A percentile compares a stretch with the other conserved stretches of the same genome.
These are phyloP conservation scores for Ogataea hybrid DNA, from an alignment of 1,139 yeast species.

Conservation along the genomic window DNA sequence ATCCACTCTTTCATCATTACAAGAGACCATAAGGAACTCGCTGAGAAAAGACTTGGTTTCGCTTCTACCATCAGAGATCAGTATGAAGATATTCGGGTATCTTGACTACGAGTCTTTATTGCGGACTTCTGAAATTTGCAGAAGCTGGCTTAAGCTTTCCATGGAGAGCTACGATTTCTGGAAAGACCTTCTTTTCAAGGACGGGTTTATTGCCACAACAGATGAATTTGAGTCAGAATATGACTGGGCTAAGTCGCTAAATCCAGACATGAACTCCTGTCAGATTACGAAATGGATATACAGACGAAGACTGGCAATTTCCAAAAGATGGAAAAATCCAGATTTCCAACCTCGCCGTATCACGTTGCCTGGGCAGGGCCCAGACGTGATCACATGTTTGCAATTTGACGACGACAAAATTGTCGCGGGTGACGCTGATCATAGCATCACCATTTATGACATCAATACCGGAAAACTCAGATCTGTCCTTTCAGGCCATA, in stretches of 20 bases:
- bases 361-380: conserved; percentile 71
- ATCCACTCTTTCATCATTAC: conserved; percentile 64
- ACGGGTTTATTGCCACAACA: conserved; percentile 44
- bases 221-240: conserved; percentile 35
- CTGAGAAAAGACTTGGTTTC: conserved; percentile 72
- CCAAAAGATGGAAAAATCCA: conserved; percentile 82
- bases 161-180: conserved; percentile 54
- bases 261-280: conserved; percentile 11
- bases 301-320: conserved; percentile 62
- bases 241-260: conserved; percentile 28
- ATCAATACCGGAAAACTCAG: conserved; percentile 68
- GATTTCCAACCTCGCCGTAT: conserved; percentile 65
- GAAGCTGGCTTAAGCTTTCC: conserved; percentile 54
- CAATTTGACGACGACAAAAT: conserved; percentile 91
- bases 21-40: conserved; percentile 54
- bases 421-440: conserved; percentile 91
- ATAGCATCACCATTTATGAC: conserved; percentile 76
- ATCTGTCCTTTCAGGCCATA: conserved; percentile 81
- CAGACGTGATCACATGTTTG: conserved; percentile 86
- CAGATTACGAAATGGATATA: conserved; percentile 49
- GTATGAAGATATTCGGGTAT: conserved; percentile 62
- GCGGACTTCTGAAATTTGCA: conserved; percentile 63
- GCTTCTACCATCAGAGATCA: conserved; percentile 74
- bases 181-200: conserved; percentile 53
- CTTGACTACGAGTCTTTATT: conserved; percentile 66